Evolutionary conservation across 2,329 filamentous ascomycete species (phyloP).

Genomic region (Thielaviopsis musarum): DNA sequence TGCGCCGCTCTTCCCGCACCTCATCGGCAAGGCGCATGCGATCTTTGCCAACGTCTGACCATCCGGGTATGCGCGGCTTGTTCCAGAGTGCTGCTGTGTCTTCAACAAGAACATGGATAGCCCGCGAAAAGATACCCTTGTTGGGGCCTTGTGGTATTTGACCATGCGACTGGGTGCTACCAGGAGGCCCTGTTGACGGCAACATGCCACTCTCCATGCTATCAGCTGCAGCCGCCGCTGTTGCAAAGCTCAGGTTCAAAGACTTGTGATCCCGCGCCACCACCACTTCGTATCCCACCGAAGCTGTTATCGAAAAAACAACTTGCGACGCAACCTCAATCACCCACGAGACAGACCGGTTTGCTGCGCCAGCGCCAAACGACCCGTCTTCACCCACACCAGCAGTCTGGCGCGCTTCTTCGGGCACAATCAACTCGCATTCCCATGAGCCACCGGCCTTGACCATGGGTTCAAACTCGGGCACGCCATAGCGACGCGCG

Average conservation of each 20-base stretch:
- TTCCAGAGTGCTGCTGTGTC: slow-evolving; percentile 88
- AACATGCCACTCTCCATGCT: background rate
- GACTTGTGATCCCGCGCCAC: slow-evolving; percentile 77
- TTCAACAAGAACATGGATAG: slow-evolving; percentile 62
- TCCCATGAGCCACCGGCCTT: slow-evolving; percentile 85
- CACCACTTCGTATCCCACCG: slow-evolving; percentile 74
- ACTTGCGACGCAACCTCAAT: slow-evolving; percentile 87
- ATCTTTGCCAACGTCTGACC: slow-evolving; percentile 28
- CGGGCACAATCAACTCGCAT: slow-evolving; percentile 63
- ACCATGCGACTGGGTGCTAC: slow-evolving; percentile 32
- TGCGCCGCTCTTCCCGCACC: slow-evolving; percentile 8
- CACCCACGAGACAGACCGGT: slow-evolving; percentile 60
- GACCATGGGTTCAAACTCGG: slow-evolving; percentile 89
- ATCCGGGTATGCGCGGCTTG: slow-evolving; percentile 63
- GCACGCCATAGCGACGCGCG: slow-evolving; percentile 54
- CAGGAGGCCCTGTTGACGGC: background rate
- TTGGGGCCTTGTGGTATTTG: background rate
- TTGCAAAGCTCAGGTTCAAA: slow-evolving; percentile 42
- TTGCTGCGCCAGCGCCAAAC: slow-evolving; percentile 28
- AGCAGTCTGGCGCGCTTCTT: slow-evolving; percentile 53
- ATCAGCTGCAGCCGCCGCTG: slow-evolving; percentile 25
- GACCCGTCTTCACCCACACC: slow-evolving; percentile 27
- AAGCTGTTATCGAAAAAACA: slow-evolving; percentile 77
- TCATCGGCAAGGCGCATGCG: slow-evolving; percentile 11
- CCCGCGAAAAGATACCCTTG: slow-evolving; percentile 70